Evolutionary conservation across 2,329 filamentous ascomycete genomes (phyloP), one percentile per base, ranked within the genome.

Genomic region (Lasiodiplodia sp.): DNA sequence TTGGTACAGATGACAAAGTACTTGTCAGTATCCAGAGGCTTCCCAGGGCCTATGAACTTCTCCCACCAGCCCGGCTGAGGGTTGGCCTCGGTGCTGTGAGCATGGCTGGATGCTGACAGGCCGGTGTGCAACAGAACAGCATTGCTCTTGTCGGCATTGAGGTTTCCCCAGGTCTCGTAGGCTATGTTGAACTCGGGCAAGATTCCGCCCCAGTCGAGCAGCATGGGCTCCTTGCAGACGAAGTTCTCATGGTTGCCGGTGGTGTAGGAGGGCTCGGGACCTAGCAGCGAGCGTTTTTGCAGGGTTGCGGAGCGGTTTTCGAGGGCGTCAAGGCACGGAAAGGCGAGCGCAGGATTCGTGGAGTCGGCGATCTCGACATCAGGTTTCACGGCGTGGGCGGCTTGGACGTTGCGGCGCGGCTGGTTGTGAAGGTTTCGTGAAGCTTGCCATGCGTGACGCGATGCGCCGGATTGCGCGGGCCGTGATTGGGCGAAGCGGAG

Each of bases 21-120:
- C 78, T 93, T 95, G 80, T 95, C 83, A 1, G 96, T 99, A 79
- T 99, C 93, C 11, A 99, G 82, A 12, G 93, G 92, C 23, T 87
- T 86, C 0, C 92, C 93, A 0, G 94, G 92, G 0, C 96, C 96
- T 75, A 99, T 98, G 78, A 99, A 99, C 79, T 92, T 95, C 81
- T 99, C 96, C 96, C 96, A 99, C 96, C 96, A 99, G 3, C 96
- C 96, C 0, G 94, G 91, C 78, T 94, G 92, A 0, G 92, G 87
- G 78, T 99, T 99, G 11, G 85, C 83, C 65, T 88, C 86, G n/a
- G 95, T 98, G 69, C 94, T 97, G 77, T 94, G 94, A 2, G 96
- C 96, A 81, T 99, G 96, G 68, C 94, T 98, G 7, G 94, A 97
- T n/a, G 96, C 96, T 0, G 94, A 97, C 5, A 99, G 86, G 10